Percentiles rank a stretch among this genome's conserved stretches.
Conservation (phyloP, 2,329 filamentous ascomycete species). For the Emmonsia crescens region DNA sequence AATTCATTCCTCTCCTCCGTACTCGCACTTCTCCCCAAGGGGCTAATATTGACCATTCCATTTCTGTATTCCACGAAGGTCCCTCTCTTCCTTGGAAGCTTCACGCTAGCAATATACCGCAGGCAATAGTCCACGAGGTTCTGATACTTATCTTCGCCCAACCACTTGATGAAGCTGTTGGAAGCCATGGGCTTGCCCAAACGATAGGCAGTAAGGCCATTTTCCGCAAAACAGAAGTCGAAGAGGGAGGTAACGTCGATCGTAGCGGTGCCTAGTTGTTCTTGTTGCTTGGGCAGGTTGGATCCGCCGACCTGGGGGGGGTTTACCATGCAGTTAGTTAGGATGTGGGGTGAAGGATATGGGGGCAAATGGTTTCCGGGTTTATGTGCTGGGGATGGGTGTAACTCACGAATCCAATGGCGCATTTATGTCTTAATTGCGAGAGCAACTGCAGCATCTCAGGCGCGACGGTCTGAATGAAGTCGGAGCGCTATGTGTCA, state of each 20-base stretch:
- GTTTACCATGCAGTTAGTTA: conserved; percentile 9
- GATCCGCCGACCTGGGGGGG: conserved; percentile 60
- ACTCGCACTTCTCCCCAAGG: conserved; percentile 68
- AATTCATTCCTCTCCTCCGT: conserved; percentile 71
- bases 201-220: conserved; percentile 85
- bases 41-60: conserved; percentile 55
- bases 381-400: background rate
- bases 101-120: conserved; percentile 50
- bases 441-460: conserved; percentile 77
- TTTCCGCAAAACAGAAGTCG: conserved; percentile 96
- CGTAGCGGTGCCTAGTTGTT: conserved; percentile 67
- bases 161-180: conserved; percentile 81
- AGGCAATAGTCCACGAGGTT: conserved; percentile 48
- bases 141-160: conserved; percentile 71
- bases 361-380: background rate
- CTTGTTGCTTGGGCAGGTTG: conserved; percentile 87
- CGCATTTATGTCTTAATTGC: conserved; percentile 71
- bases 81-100: conserved; percentile 52
- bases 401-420: conserved; percentile 61
- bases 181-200: conserved; percentile 63
- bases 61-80: conserved; percentile 59
- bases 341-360: background rate
- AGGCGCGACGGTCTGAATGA: conserved; percentile 51
- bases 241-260: conserved; percentile 72
- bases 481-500: background rate